Evolutionary conservation across 140 eudicot species (phyloP), one percentile per base, ranked within the genome.

Genomic region (Anethum foeniculum): DNA sequence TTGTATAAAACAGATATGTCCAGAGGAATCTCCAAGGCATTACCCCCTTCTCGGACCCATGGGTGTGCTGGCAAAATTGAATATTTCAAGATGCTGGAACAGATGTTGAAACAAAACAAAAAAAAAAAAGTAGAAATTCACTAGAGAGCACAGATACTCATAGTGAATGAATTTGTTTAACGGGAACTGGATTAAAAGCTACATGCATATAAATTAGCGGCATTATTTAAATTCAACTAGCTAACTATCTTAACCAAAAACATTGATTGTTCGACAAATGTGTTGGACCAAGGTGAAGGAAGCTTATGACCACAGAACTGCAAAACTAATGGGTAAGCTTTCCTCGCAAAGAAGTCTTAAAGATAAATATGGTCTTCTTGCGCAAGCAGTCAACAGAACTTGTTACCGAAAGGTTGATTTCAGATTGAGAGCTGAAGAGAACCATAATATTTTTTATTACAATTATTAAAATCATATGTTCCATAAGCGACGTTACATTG

Each of bases 41-140:
- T 84, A 75, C 99, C 99, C 83, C 95, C 92, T 85, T 87, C 97
- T 87, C 99, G 88, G 81, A 91, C 99, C 99, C 97, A 95, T 67
- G 92, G 96, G 79, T 95, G 97, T 46, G 99, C 99, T 95, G 90
- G 36, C 86, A 34, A 83, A 56, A 65, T 81, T 48, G 76, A 79
- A 73, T 48, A 68, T 16, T 80, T 86, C 60, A 86, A 71, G 60
- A 77, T 77, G 34, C 69, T 51, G 48, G 71, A n/a, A 68, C 32
- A 56, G 56, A 25, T 25, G 43, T 30, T 28, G 44, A 68, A 32
- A 68, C 58, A 51, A 48, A 60, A 34, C 38, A 34, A 34, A 34
- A 34, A 34, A 34, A 34, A 34, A 64, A 51, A 58, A 54, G 82
- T 23, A 78, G 77, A 67, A 76, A 32, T 75, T 75, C 51, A 75